phyloP scores from a whole-genome alignment of 2,329 filamentous ascomycete species.

The Aspergillus uvarum region DNA sequence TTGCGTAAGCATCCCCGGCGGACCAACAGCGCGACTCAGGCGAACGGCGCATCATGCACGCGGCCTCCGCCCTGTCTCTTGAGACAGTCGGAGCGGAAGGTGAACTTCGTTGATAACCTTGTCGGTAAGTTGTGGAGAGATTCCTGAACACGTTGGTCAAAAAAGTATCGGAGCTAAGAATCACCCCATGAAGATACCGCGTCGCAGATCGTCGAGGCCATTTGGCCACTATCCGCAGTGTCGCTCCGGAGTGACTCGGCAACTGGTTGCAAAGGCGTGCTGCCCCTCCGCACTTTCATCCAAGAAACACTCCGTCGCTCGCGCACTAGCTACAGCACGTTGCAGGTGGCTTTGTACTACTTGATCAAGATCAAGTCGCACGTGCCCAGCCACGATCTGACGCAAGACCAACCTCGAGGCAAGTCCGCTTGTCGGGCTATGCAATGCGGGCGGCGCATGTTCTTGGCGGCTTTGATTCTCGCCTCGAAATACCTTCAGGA shows the following conservation, averaged over 20 bases:
- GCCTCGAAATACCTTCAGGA: constrained; percentile 98
- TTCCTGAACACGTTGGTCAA: constrained; percentile 31
- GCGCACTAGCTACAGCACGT: constrained; percentile 92
- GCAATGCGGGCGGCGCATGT: constrained; percentile 96
- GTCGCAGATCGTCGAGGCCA: constrained; percentile 93
- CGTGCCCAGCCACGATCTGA: constrained; percentile 79
- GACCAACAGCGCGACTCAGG: constrained; percentile 52
- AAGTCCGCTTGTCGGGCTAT: constrained; percentile 72
- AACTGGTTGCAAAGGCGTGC: constrained; percentile 68
- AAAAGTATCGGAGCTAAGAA: constrained; percentile 28
- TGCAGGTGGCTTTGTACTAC: constrained; percentile 96
- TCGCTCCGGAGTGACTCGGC: constrained; percentile 69
- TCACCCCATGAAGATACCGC: constrained; percentile 71
- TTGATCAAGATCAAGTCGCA: constrained; percentile 89
- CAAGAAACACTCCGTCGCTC: constrained; percentile 95
- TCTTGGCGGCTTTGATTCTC: constrained; percentile 87
- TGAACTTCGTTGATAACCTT: constrained; percentile 93
- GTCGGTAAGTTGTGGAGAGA: constrained; percentile 73
- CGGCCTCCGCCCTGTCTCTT: constrained; percentile 72
- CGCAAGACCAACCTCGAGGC: constrained; percentile 78
- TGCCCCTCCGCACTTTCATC: constrained; percentile 92
- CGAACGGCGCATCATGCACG: constrained; percentile 46
- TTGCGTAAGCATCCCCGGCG: constrained; percentile 55
- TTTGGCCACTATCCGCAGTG: constrained; percentile 89
- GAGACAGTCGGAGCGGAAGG: constrained; percentile 86